Evolutionary conservation across 1,284 basidiomycete genomes (phyloP).

Genomic region (Porodaedalea pini): DNA sequence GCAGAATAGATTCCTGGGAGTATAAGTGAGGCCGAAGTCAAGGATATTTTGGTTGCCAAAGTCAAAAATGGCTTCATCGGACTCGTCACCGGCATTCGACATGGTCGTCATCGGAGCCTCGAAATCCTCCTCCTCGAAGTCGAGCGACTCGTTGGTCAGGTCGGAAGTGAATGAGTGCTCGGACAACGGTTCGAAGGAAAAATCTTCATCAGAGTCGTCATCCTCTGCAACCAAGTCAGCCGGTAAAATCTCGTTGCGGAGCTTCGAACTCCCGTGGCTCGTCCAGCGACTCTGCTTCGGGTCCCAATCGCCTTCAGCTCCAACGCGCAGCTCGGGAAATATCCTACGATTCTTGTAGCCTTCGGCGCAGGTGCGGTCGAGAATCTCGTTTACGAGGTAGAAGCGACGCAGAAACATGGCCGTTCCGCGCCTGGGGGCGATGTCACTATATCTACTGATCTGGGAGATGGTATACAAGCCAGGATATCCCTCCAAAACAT

Average conservation of each 20-base stretch:
- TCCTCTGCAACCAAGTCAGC: background rate
- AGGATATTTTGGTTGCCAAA: too few species aligned
- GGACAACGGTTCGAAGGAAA: too few species aligned
- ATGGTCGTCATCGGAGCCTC: background rate
- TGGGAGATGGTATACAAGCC: background rate
- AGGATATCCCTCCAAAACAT: background rate
- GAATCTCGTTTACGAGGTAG: background rate
- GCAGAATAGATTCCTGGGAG: too few species aligned
- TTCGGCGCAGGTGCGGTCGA: background rate
- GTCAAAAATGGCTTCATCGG: too few species aligned
- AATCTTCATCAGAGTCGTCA: background rate
- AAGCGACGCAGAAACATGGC: background rate
- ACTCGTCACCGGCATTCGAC: background rate
- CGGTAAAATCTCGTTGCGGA: background rate
- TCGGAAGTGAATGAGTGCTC: background rate
- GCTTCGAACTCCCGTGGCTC: background rate
- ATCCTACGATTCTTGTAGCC: background rate
- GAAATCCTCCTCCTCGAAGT: background rate
- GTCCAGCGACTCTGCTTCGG: background rate
- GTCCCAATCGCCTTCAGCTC: background rate
- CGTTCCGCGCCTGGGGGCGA: background rate
- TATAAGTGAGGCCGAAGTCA: too few species aligned
- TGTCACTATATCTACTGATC: background rate
- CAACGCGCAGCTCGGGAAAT: too few species aligned
- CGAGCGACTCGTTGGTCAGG: background rate